Evolutionary conservation across 352 stramenopile genomes (phyloP).

Genomic region (Pythium utonaiense): DNA sequence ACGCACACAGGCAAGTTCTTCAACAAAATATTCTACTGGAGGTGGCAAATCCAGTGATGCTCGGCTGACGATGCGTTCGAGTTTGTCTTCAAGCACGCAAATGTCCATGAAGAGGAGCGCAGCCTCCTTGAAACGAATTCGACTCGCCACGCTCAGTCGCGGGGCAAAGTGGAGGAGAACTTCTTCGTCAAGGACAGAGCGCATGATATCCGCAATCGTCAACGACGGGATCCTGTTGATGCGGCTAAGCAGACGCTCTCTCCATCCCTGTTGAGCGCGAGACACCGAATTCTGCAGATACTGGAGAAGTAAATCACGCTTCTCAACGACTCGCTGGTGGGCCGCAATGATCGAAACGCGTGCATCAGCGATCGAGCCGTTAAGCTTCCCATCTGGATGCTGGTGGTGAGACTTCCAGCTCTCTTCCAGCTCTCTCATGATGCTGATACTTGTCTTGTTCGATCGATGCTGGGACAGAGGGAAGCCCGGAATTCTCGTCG

Average conservation of each 20-base stretch:
- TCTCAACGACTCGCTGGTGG: background rate
- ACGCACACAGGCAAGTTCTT: background rate
- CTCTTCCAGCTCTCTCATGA: constrained; percentile 30
- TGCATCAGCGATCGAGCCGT: background rate
- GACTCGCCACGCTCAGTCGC: constrained; percentile 18
- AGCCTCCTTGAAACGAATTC: constrained; percentile 19
- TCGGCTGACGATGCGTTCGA: constrained; percentile 32
- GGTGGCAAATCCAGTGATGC: background rate
- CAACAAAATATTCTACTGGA: constrained; percentile 8
- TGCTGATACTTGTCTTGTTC: constrained; percentile 25
- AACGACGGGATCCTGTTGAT: constrained; percentile 27
- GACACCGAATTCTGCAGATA: background rate
- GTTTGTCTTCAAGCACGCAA: constrained; percentile 75
- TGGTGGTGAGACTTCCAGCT: constrained; percentile 37
- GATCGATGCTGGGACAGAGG: background rate
- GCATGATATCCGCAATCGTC: constrained; percentile 34
- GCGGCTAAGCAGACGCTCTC: constrained; percentile 18
- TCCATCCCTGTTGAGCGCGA: background rate
- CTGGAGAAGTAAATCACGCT: background rate
- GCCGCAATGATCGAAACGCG: background rate
- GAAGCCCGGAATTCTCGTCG: background rate
- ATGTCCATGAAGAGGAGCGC: constrained; percentile 43
- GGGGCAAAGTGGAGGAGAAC: constrained; percentile 26
- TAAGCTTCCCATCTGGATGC: constrained; percentile 5
- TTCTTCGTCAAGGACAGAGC: constrained; percentile 31